Base-by-base conservation (phyloP, 345 rosid species). In the Brassica rapa region DNA sequence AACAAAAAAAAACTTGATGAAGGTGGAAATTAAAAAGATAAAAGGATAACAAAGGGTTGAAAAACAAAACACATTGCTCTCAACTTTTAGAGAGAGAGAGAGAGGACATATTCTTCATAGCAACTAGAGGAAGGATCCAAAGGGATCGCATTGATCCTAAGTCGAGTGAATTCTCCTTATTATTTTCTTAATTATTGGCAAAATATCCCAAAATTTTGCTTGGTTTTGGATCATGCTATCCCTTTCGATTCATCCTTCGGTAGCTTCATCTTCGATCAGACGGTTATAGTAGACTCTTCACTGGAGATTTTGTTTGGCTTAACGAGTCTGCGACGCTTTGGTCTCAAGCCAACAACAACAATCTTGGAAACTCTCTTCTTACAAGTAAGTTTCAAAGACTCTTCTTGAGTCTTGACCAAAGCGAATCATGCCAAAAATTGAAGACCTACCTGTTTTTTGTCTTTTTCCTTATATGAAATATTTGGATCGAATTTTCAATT, bases 81-180 rank as follows among this genome's bases (percentile, higher is more conserved):
- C 55, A 46, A 46, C 55, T 46, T 46, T 46, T 46, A 46, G 55
- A 46, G 5, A 12, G 53, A 43, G 53, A 43, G 53, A 39, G 46
- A 39, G 46, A 39, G 0, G 9, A 7, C 9, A 37, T 7, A 6
- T 68, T 72, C 68, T 41, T 75, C 46, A 66, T 85, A 84, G 93
- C 90, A 85, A 90, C 89, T 86, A 78, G 80, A 93, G 97, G 85
- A 91, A 81, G 88, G 84, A 91, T 93, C 98, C 98, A 93, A 93
- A 93, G 97, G 98, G 98, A 93, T 93, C 97, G 98, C 98, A 93
- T 93, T 93, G 98, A 93, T 93, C 98, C 97, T 74, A 62, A 80
- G 55, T 14, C 4, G 4, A 5, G 55, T 46, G 55, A 46, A 46
- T 46, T 46, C 16, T 46, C 55, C 6, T 5, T 1, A 46, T 4